Conservation (phyloP, 768 basidiomycete genomes). For the Suillus cothurnatus region DNA sequence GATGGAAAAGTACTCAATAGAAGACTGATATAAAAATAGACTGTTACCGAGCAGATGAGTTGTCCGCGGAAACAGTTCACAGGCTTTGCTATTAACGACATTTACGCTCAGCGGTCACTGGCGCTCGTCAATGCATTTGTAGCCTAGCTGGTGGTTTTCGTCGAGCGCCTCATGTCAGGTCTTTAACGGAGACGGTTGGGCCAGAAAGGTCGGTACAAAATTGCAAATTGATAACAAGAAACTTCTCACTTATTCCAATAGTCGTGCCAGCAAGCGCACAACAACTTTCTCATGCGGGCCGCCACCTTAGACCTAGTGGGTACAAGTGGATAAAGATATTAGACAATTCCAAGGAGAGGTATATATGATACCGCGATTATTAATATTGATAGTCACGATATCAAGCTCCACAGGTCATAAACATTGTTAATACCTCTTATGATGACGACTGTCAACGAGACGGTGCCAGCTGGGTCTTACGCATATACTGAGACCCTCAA, state of each 20-base stretch:
- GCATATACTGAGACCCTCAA: conserved; percentile 69
- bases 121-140: no score
- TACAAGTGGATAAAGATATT: background rate
- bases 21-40: background rate
- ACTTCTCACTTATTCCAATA: no score
- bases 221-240: background rate
- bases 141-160: background rate
- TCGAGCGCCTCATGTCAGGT: background rate
- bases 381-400: background rate
- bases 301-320: no score
- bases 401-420: background rate
- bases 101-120: background rate
- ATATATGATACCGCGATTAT: background rate
- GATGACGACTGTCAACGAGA: background rate
- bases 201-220: background rate
- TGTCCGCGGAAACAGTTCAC: background rate
- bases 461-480: conserved; percentile 54
- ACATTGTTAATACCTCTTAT: background rate
- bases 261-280: background rate
- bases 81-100: no score
- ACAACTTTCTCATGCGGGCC: background rate
- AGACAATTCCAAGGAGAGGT: no score
- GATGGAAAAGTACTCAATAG: background rate
- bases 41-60: background rate
- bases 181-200: background rate